Conservation (phyloP, 2,329 filamentous ascomycete genomes). For the Diplodia mutila region DNA sequence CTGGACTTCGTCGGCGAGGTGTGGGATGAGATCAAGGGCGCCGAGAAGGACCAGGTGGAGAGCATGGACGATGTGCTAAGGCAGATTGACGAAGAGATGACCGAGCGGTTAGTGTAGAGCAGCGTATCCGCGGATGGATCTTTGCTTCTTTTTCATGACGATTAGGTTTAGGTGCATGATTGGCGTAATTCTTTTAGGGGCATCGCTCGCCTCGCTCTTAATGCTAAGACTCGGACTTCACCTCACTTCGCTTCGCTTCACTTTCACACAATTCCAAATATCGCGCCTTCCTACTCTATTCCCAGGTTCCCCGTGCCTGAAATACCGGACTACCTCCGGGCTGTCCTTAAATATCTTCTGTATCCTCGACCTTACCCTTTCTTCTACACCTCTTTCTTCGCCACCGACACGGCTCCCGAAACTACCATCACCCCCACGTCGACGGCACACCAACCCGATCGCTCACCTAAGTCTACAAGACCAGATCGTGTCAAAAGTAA, state of each 20-base stretch:
- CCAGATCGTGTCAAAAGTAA: neutral
- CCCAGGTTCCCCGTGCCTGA: neutral
- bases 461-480: neutral
- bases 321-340: neutral
- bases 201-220: neutral
- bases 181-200: neutral
- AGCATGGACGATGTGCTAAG: conserved; percentile 15
- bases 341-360: neutral
- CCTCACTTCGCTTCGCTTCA: neutral
- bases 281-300: neutral
- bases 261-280: neutral
- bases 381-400: neutral
- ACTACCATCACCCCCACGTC: neutral
- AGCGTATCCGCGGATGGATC: neutral
- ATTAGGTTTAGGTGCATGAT: neutral
- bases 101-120: neutral
- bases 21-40: conserved; percentile 20
- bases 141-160: neutral
- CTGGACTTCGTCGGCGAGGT: conserved; percentile 17
- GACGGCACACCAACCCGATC: neutral
- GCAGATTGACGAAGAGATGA: conserved; percentile 22
- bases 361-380: neutral
- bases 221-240: neutral
- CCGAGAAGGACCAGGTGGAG: conserved; percentile 15
- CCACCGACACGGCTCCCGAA: neutral